Percentiles rank a stretch among this genome's conserved stretches.
These are phyloP conservation scores for Erythrophleum fordii DNA, from an alignment of 306 rosid species.

Conservation along the genomic window DNA sequence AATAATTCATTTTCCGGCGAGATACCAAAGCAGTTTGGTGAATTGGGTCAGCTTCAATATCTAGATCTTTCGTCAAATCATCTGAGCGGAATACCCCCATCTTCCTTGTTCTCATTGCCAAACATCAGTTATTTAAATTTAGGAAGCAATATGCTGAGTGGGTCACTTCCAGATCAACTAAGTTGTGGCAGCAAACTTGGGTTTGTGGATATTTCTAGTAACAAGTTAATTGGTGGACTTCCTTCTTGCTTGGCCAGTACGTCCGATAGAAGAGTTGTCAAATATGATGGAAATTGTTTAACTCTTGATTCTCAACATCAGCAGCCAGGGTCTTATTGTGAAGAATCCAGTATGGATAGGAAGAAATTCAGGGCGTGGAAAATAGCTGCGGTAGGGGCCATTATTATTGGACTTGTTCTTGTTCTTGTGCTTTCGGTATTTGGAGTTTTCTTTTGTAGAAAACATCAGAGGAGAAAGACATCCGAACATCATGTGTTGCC, in stretches of 20 bases:
- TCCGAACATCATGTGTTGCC: conserved; percentile 43
- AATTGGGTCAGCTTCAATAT: conserved; percentile 74
- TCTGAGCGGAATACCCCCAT: conserved; percentile 61
- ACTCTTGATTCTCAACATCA: conserved; percentile 56
- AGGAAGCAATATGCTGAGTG: conserved; percentile 64
- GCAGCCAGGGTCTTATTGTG: conserved; percentile 58
- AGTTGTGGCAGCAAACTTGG: conserved; percentile 72
- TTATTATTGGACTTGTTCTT: conserved; percentile 51
- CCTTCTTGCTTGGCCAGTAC: conserved; percentile 70
- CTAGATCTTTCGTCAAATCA: conserved; percentile 75
- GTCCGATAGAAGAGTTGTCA: conserved; percentile 59
- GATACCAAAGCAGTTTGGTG: conserved; percentile 65
- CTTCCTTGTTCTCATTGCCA: conserved; percentile 65
- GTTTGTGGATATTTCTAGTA: conserved; percentile 72
- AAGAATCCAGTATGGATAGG: conserved; percentile 40
- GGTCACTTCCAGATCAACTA: conserved; percentile 54
- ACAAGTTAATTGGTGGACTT: conserved; percentile 72
- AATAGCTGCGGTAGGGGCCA: conserved; percentile 43
- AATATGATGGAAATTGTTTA: conserved; percentile 69
- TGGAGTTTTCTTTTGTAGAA: conserved; percentile 51
- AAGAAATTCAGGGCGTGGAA: conserved; percentile 45
- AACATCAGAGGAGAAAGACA: conserved; percentile 40
- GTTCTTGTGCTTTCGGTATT: conserved; percentile 49
- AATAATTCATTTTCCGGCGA: conserved; percentile 67
- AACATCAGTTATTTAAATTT: conserved; percentile 69